phyloP scores from a whole-genome alignment of 1,139 yeast species.

The Blastobotrys aristatus region DNA sequence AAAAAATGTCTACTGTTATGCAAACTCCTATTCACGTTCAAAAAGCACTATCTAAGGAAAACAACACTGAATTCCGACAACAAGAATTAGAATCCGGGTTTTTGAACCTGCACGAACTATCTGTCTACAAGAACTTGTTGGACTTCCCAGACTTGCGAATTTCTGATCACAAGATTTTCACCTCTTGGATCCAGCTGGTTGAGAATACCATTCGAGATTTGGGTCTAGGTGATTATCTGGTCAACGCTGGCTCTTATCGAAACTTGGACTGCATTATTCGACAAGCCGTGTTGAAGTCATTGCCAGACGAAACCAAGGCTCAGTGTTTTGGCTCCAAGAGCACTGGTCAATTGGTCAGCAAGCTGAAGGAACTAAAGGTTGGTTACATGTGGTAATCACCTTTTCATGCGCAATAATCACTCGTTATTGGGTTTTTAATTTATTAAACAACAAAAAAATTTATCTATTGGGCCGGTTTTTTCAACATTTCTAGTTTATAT shows the following conservation, averaged over 20 bases:
- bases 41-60: slow-evolving; percentile 6
- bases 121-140: slow-evolving; percentile 10
- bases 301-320: slow-evolving; percentile 14
- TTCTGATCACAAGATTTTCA: slow-evolving; percentile 14
- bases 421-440: not conserved
- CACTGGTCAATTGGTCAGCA: slow-evolving; percentile 11
- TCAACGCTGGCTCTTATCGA: slow-evolving; percentile 11
- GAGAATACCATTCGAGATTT: slow-evolving; percentile 13
- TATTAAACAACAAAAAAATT: not conserved
- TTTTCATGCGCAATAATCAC: not conserved
- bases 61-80: slow-evolving; percentile 8
- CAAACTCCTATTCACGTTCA: slow-evolving; percentile 7
- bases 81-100: slow-evolving; percentile 12
- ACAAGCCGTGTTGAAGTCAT: slow-evolving; percentile 9
- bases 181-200: slow-evolving; percentile 12
- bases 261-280: slow-evolving; percentile 14
- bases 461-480: not conserved
- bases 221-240: slow-evolving; percentile 14
- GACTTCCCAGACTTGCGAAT: slow-evolving; percentile 14
- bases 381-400: slow-evolving; percentile 14
- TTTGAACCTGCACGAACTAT: slow-evolving; percentile 11
- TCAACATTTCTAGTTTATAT: not conserved
- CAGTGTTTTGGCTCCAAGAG: slow-evolving; percentile 11
- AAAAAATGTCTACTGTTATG: slow-evolving; percentile 9
- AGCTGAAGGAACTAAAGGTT: slow-evolving; percentile 12